Evolutionary conservation across 2,329 filamentous ascomycete species (phyloP), one percentile per base, ranked within the genome.

Genomic region (Monosporascus sp.): DNA sequence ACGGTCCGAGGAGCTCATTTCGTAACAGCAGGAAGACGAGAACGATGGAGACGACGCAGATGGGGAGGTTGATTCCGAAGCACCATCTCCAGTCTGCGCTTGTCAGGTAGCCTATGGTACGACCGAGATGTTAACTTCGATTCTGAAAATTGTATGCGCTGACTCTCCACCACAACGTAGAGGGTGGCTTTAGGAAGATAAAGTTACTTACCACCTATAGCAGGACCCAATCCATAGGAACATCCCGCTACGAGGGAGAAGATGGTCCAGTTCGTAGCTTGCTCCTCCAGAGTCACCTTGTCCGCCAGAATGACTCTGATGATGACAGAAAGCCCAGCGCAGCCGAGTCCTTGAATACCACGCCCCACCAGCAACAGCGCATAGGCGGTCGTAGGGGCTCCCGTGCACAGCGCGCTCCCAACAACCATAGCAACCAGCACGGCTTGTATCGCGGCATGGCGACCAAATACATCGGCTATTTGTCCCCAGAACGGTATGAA

Each of bases 401-500:
- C 80, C 0, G 84, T 82, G 61, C 83, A 87, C 3, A 88, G 66
- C 0, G 82, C 76, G 45, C 79, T 84, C 5, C 86, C 85, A 14
- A 86, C 63, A 28, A 85, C 61, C 74, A 85, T 82, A 43, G 79
- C 66, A 37, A 82, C 64, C 47, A 86, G 74, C 35, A 82, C 74
- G 8, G 76, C 70, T 48, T 86, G 82, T 7, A 89, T 70, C 5
- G 79, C 73, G 6, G 70, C 71, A 62, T 87, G 80, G 2, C 85
- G 78, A 17, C 85, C 85, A 59, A 85, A 87, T 28, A 87, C 76
- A 58, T 88, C 82, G 17, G 82, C 78, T 45, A 85, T 74, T 59
- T 87, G 84, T 1, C 80, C 82, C 70, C 84, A 87, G 50, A 81
- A 78, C 3, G 85, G 85, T 8, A 88, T 83, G 58, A 87, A 88